Percentiles rank a stretch among this genome's conserved stretches.
phyloP scores from a whole-genome alignment of 345 rosid species.

The Cardamine chenopodiifolia region DNA sequence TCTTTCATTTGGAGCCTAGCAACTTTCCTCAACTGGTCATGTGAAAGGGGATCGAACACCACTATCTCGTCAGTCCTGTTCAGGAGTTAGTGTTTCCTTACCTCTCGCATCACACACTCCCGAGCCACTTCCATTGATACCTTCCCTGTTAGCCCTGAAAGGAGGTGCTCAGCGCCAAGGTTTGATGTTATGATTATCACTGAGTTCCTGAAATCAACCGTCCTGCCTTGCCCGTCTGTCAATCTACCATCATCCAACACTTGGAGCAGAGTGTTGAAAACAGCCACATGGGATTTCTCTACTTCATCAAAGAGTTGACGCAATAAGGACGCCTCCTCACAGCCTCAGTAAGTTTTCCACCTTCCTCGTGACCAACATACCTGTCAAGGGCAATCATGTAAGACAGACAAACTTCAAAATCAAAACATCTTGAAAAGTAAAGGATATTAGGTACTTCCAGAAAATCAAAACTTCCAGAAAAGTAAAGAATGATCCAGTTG shows the following conservation, averaged over 20 bases:
- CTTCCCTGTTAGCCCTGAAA: conserved; percentile 72
- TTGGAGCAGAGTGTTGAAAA: conserved; percentile 90
- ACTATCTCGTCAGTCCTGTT: conserved; percentile 87
- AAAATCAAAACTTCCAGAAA: too few species aligned
- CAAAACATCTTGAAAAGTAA: neutral
- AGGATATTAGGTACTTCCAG: conserved; percentile 48
- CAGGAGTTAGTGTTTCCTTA: conserved; percentile 78
- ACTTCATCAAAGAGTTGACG: conserved; percentile 84
- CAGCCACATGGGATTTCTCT: conserved; percentile 90
- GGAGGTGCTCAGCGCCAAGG: conserved; percentile 87
- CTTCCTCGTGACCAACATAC: conserved; percentile 95
- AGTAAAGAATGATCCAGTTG: conserved; percentile 91
- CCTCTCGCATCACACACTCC: conserved; percentile 83
- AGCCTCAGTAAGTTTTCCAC: conserved; percentile 91
- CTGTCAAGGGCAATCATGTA: conserved; percentile 36
- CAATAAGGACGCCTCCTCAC: conserved; percentile 90
- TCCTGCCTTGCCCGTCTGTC: conserved; percentile 94
- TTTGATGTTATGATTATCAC: conserved; percentile 94
- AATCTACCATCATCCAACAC: conserved; percentile 88
- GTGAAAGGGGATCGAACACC: conserved; percentile 90
- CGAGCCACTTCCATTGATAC: conserved; percentile 81
- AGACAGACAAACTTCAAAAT: neutral
- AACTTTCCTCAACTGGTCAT: conserved; percentile 83
- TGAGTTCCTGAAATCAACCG: conserved; percentile 76
- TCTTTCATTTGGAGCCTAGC: conserved; percentile 86